A percentile compares a stretch with the other conserved stretches of the same genome.
Evolutionary conservation across 352 stramenopile species (phyloP).

Genomic region (Pythium monospermum): DNA sequence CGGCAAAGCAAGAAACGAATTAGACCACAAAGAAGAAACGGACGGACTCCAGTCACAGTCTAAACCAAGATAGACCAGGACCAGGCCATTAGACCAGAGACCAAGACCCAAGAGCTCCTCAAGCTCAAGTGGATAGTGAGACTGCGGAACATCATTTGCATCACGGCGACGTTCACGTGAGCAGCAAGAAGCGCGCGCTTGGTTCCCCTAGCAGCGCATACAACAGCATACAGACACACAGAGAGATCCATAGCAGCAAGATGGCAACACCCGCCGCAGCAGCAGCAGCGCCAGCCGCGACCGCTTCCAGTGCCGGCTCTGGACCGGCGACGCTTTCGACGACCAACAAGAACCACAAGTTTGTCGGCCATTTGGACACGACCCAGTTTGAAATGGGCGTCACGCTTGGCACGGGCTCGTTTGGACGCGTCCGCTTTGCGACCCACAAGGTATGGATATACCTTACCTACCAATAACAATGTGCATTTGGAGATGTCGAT

Average conservation of each 20-base stretch:
- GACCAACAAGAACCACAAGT: slow-evolving; percentile 28
- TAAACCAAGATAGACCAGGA: slow-evolving; percentile 5
- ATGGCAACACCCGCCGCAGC: slow-evolving; percentile 8
- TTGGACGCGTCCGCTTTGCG: slow-evolving; percentile 94
- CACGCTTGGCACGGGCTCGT: slow-evolving; percentile 95
- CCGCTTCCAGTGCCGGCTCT: slow-evolving; percentile 16
- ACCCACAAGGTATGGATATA: slow-evolving; percentile 87
- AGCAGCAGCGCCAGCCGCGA: not conserved
- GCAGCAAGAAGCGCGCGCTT: not conserved
- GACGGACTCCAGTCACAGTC: slow-evolving; percentile 12
- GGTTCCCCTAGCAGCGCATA: not conserved
- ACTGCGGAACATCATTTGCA: no score
- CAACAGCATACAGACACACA: not conserved
- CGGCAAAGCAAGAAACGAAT: slow-evolving; percentile 25
- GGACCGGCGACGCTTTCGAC: slow-evolving; percentile 24
- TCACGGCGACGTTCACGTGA: not conserved
- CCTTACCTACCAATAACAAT: not conserved
- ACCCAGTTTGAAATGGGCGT: slow-evolving; percentile 94
- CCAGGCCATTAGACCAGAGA: no score
- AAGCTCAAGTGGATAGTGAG: no score
- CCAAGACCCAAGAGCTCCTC: no score
- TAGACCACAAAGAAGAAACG: slow-evolving; percentile 17
- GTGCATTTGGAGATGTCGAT: not conserved
- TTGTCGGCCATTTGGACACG: slow-evolving; percentile 47
- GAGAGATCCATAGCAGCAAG: not conserved